Evolutionary conservation across 306 rosid genomes (phyloP).

Genomic region (Prunus campanulata): DNA sequence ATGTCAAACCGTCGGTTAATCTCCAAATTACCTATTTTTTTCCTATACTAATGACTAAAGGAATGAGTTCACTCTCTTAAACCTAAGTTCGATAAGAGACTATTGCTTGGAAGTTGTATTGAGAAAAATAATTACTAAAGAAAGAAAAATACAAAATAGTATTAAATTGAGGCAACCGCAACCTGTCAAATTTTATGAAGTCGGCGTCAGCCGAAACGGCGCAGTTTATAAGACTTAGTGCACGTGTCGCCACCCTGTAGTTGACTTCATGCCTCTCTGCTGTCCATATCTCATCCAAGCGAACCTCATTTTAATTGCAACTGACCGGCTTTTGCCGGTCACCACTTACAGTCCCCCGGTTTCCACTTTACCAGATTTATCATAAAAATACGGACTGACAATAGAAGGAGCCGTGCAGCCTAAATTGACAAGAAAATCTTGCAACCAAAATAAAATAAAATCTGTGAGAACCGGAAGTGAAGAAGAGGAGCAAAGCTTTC

Average conservation of each 20-base stretch:
- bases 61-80: too few relatives aligned
- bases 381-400: background rate
- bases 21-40: too few relatives aligned
- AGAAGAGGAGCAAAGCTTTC: background rate
- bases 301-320: background rate
- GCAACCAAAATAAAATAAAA: too few relatives aligned
- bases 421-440: background rate
- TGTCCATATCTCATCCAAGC: background rate
- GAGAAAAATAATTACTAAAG: too few relatives aligned
- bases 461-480: background rate
- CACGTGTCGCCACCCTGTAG: background rate
- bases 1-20: background rate
- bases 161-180: background rate
- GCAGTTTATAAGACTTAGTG: background rate
- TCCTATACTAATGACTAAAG: too few relatives aligned
- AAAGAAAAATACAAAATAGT: too few relatives aligned
- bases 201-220: background rate
- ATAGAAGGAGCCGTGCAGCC: background rate
- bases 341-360: slow-evolving; percentile 7
- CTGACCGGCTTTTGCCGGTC: slow-evolving; percentile 20
- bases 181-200: background rate
- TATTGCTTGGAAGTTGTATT: too few relatives aligned
- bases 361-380: background rate
- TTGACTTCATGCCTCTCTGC: background rate
- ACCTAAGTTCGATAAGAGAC: too few relatives aligned